phyloP scores from a whole-genome alignment of 352 stramenopile species.

The Achlya hypogyna region DNA sequence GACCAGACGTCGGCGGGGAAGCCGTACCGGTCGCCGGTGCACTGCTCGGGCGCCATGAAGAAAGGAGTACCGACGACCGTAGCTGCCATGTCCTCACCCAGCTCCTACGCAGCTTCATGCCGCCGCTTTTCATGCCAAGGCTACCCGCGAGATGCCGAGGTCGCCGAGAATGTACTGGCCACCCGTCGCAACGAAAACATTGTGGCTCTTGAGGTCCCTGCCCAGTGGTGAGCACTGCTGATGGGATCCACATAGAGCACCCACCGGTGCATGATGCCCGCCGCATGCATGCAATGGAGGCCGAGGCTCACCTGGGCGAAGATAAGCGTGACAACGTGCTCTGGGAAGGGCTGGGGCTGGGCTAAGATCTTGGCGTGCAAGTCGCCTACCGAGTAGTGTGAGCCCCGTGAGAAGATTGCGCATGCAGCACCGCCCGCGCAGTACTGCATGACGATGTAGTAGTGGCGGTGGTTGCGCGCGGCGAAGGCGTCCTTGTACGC shows the following conservation, averaged over 20 bases:
- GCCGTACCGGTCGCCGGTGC: slow-evolving; percentile 66
- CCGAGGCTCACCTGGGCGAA: slow-evolving; percentile 86
- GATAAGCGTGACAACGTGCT: slow-evolving; percentile 84
- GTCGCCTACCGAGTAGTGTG: slow-evolving; percentile 24
- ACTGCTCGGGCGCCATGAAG: slow-evolving; percentile 86
- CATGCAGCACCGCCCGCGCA: slow-evolving; percentile 79
- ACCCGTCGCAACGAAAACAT: slow-evolving; percentile 59
- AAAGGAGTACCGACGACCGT: slow-evolving; percentile 85
- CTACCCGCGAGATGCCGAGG: slow-evolving; percentile 63
- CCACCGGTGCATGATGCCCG: slow-evolving; percentile 61
- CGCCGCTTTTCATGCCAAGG: background rate
- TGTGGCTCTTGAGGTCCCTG: slow-evolving; percentile 87
- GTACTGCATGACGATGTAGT: slow-evolving; percentile 91
- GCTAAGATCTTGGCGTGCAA: slow-evolving; percentile 31
- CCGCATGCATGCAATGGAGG: slow-evolving; percentile 82
- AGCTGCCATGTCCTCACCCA: slow-evolving; percentile 33
- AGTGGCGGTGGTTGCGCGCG: slow-evolving; percentile 22
- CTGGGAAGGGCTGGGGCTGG: slow-evolving; percentile 31
- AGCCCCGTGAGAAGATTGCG: slow-evolving; percentile 18
- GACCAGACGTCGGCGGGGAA: slow-evolving; percentile 82
- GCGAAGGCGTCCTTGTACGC: slow-evolving; percentile 65
- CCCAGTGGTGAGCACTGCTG: background rate
- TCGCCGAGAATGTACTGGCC: slow-evolving; percentile 82
- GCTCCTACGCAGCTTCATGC: slow-evolving; percentile 18
- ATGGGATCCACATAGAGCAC: background rate